Percentiles rank a stretch among this genome's conserved stretches.
Evolutionary conservation across 306 rosid species (phyloP).

Genomic region (Pyrus bretschneideri): DNA sequence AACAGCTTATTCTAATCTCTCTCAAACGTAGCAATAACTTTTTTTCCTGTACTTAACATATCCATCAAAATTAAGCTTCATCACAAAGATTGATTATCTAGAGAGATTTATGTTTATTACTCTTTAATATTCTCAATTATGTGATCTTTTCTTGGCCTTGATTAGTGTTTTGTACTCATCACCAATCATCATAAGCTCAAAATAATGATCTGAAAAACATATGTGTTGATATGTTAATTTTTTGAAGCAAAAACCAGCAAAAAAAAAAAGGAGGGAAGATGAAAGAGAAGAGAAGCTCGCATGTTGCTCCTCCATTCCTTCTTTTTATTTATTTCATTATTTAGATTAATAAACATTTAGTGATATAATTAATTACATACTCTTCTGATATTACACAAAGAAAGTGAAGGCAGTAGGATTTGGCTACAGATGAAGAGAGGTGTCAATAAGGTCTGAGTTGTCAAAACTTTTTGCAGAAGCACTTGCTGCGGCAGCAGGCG

Average conservation of each 20-base stretch:
- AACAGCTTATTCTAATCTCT: not conserved
- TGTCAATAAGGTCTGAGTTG: conserved; percentile 58
- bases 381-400: not conserved
- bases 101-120: not conserved
- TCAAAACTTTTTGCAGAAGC: conserved; percentile 43
- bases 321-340: not conserved
- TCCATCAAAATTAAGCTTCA: not conserved
- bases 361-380: conserved; percentile 1
- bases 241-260: not conserved
- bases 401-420: conserved; percentile 3
- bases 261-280: not conserved
- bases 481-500: conserved; percentile 20
- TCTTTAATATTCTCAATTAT: not conserved
- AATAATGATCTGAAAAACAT: not conserved
- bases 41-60: not conserved
- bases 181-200: not conserved
- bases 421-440: conserved; percentile 86
- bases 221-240: not conserved
- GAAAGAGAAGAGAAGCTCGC: not conserved
- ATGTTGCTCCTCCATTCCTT: conserved; percentile 6
- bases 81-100: not conserved
- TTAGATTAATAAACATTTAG: conserved; percentile 7
- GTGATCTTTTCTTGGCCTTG: not conserved
- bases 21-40: not conserved
- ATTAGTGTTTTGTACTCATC: not conserved